These are phyloP conservation scores for Coprinopsis sp. DNA, from an alignment of 768 basidiomycete genomes.

Conservation along the genomic window DNA sequence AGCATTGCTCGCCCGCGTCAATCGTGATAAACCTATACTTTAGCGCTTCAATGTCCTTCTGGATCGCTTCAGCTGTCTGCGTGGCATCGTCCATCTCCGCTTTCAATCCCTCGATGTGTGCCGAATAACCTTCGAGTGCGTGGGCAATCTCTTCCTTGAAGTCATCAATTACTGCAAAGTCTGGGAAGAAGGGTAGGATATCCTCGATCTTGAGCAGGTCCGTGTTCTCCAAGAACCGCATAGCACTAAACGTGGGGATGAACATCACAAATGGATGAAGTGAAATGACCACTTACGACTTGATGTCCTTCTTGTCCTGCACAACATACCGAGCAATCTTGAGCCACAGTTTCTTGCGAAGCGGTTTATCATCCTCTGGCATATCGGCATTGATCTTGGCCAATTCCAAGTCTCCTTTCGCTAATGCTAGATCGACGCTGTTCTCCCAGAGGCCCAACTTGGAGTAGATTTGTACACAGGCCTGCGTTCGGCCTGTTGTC, in stretches of 20 bases:
- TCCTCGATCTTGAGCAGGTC: slow-evolving; percentile 97
- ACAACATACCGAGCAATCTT: slow-evolving; percentile 99
- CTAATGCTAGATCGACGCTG: slow-evolving; percentile 89
- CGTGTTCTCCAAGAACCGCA: slow-evolving; percentile 94
- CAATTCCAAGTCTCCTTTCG: slow-evolving; percentile 91
- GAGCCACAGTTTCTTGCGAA: slow-evolving; percentile 94
- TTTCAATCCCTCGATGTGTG: slow-evolving; percentile 85
- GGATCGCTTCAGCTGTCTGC: slow-evolving; percentile 86
- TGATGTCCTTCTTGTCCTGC: slow-evolving; percentile 96
- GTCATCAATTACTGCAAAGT: slow-evolving; percentile 98
- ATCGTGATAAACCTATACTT: slow-evolving; percentile 90
- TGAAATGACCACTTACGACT: slow-evolving; percentile 60
- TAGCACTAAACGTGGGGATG: slow-evolving; percentile 57
- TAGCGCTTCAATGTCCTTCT: slow-evolving; percentile 81
- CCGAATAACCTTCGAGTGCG: slow-evolving; percentile 90
- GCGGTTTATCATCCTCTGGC: slow-evolving; percentile 82
- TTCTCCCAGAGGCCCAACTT: slow-evolving; percentile 98
- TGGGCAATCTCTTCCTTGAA: slow-evolving; percentile 99
- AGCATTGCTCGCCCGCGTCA: slow-evolving; percentile 82
- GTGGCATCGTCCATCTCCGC: slow-evolving; percentile 97
- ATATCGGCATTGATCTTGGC: slow-evolving; percentile 95
- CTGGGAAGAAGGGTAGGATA: slow-evolving; percentile 98
- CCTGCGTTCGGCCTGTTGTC: slow-evolving; percentile 69
- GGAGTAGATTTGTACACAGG: slow-evolving; percentile 95
- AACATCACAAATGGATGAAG: slow-evolving; percentile 3